Evolutionary conservation across 2,329 filamentous ascomycete species (phyloP), one percentile per base, ranked within the genome.

Genomic region (Myriangium duriaei): DNA sequence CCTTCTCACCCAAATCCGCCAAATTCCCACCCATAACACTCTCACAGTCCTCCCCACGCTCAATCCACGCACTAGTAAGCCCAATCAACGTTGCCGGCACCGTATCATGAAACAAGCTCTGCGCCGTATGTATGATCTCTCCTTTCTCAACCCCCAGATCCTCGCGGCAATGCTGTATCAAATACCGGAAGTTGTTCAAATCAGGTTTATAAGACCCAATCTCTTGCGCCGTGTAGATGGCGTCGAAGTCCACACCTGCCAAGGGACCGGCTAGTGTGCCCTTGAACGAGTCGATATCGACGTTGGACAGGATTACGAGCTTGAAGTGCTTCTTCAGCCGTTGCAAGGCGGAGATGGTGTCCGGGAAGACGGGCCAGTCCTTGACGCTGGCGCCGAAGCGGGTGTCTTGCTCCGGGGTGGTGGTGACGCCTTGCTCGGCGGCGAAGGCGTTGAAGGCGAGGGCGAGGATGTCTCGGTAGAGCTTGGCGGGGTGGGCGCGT

Each of bases 151-250:
- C 53, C 0, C 69, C 74, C 36, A 79, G 69, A 4, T 73, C 67
- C 3, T 55, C 48, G 49, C 68, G 58, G 12, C 72, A 67, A 21
- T 68, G 62, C 11, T 56, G 52, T 11, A 83, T 60, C 57, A 85
- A 60, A 50, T 79, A 79, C 40, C 71, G 63, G 46, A 86, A 86
- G 49, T 83, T 84, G 17, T 54, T 53, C 28, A 58, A 52, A 43
- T 71, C 60, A 0, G 81, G 81, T 61, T 86, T 86, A 55, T 85
- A 86, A 5, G 63, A 67, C 1, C 81, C 79, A 38, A 85, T 73
- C 30, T 80, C 71, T 56, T 85, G 64, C 2, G 81, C 81, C 2
- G 79, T 83, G 55, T 79, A 74, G 15, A 81, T 63, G 10, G 68
- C 67, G 48, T 81, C 77, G 49, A 84, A 78, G 10, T 61, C 47